Percentiles rank a stretch among this genome's conserved stretches.
phyloP scores from a whole-genome alignment of 2,329 filamentous ascomycete genomes.

The Ceratocystis papillata region DNA sequence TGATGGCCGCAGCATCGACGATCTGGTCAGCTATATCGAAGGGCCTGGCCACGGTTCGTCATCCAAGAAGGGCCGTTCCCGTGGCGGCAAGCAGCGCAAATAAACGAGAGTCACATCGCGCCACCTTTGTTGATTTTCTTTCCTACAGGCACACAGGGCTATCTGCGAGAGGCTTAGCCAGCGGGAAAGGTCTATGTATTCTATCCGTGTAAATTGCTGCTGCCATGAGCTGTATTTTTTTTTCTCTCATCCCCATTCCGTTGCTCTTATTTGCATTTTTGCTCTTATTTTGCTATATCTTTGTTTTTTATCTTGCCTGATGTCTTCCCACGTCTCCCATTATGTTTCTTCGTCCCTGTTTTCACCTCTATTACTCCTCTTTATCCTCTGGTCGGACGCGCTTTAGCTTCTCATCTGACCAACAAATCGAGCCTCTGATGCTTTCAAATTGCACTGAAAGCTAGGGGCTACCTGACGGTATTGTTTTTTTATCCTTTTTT shows the following conservation, averaged over 20 bases:
- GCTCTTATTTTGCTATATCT: neutral
- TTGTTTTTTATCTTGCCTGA: neutral
- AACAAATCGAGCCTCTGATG: neutral
- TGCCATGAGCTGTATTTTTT: constrained; percentile 1
- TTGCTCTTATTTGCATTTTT: constrained; percentile 15
- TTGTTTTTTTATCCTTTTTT: constrained; percentile 6
- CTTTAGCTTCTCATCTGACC: neutral
- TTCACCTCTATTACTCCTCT: neutral
- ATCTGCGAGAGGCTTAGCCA: neutral
- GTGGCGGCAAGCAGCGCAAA: constrained; percentile 41
- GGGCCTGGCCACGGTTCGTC: constrained; percentile 45
- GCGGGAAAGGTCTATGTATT: constrained; percentile 4
- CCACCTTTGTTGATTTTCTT: neutral
- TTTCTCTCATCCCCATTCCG: constrained; percentile 10
- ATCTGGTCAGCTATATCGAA: constrained; percentile 90
- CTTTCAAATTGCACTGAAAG: neutral
- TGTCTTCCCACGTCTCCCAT: constrained; percentile 10
- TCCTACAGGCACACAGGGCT: neutral
- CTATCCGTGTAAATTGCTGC: neutral
- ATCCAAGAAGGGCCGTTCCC: constrained; percentile 33
- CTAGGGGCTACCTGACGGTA: neutral
- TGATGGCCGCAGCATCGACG: constrained; percentile 79
- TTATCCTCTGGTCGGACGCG: neutral
- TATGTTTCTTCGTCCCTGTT: neutral
- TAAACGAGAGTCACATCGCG: neutral